These are phyloP conservation scores for Termitomyces sp. DNA, from an alignment of 1,284 basidiomycete species.

Conservation along the genomic window DNA sequence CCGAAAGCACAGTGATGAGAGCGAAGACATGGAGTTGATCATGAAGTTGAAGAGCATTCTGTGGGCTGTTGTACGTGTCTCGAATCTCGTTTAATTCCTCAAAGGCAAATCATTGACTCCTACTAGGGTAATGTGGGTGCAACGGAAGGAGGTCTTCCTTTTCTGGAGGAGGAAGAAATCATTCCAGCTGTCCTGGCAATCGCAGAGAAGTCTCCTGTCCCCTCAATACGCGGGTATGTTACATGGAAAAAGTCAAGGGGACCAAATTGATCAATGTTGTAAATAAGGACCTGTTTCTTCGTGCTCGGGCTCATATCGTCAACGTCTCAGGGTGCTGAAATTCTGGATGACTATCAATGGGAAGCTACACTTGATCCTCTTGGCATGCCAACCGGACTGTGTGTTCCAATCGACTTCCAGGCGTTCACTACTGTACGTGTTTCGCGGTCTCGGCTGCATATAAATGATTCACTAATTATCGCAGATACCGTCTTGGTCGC, in stretches of 20 bases:
- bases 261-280: not conserved
- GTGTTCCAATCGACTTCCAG: conserved; percentile 79
- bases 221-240: conserved; percentile 89
- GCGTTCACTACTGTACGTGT: conserved; percentile 75
- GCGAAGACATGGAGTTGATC: conserved; percentile 78
- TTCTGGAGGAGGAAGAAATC: conserved; percentile 92
- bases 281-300: conserved; percentile 87
- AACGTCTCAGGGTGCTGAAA: conserved; percentile 46
- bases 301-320: conserved; percentile 82
- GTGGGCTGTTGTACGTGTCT: conserved; percentile 84
- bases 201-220: conserved; percentile 82
- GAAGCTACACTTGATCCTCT: conserved; percentile 84
- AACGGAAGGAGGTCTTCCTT: conserved; percentile 84
- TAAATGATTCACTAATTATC: not conserved
- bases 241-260: not conserved
- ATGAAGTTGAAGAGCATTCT: conserved; percentile 90
- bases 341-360: conserved; percentile 88
- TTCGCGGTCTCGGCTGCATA: not conserved
- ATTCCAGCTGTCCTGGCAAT: conserved; percentile 89
- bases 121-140: conserved; percentile 90
- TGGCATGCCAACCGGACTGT: conserved; percentile 86
- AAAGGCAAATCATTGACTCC: not conserved
- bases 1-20: conserved; percentile 81
- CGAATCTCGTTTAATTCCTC: not conserved
- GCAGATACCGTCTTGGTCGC: conserved; percentile 78